Percentiles rank a stretch among this genome's conserved stretches.
phyloP scores from a whole-genome alignment of 2,329 filamentous ascomycete species.

The Macrophomina pseudophaseolina region DNA sequence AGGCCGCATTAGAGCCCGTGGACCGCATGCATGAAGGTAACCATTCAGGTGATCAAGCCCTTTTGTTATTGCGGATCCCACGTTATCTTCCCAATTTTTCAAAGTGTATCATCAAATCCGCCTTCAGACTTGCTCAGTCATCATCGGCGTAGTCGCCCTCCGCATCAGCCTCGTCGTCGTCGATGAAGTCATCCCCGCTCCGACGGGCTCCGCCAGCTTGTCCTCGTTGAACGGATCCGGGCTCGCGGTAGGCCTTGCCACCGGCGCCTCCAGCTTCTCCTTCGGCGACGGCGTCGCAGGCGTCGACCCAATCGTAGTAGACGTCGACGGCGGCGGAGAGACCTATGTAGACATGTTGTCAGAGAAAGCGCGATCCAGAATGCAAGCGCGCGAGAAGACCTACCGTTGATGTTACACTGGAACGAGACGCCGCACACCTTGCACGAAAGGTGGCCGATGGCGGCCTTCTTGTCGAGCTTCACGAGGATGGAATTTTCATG shows the following conservation, averaged over 20 bases:
- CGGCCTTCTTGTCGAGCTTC: conserved; percentile 91
- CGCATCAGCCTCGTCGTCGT: conserved; percentile 45
- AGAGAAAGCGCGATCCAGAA: background rate
- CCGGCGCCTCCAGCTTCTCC: conserved; percentile 53
- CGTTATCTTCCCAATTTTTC: conserved; percentile 22
- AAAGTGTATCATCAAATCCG: background rate
- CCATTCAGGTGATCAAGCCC: background rate
- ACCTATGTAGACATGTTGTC: conserved; percentile 58
- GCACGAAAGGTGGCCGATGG: conserved; percentile 83
- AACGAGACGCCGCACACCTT: conserved; percentile 94
- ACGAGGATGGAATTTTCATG: conserved; percentile 92
- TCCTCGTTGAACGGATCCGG: conserved; percentile 8
- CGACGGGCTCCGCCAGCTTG: conserved; percentile 13
- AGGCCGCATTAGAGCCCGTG: conserved; percentile 6
- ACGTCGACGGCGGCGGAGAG: conserved; percentile 92
- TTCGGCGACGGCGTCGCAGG: conserved; percentile 76
- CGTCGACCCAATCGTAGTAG: conserved; percentile 98
- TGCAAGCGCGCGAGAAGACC: conserved; percentile 37
- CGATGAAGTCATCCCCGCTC: conserved; percentile 41
- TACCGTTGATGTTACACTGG: conserved; percentile 92
- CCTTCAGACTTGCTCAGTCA: conserved; percentile 11
- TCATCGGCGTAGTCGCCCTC: conserved; percentile 44
- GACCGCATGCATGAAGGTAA: background rate
- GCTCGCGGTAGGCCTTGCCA: conserved; percentile 24
- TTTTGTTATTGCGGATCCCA: background rate